Percentiles rank a stretch among this genome's conserved stretches.
These are phyloP conservation scores for Candida tammaniensis DNA, from an alignment of 805 yeast genomes.

Conservation along the genomic window DNA sequence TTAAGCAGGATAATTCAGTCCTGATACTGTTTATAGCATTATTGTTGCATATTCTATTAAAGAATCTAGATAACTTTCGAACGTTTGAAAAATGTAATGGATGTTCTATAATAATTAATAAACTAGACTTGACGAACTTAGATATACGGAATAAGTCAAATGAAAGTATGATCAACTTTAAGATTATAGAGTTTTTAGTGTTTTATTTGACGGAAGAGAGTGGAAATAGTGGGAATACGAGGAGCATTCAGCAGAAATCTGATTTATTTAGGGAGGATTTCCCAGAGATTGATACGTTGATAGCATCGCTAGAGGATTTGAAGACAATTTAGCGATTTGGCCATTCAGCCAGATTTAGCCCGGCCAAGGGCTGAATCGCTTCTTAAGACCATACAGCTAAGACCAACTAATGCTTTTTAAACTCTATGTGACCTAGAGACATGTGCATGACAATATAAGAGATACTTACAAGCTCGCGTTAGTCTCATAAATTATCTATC, in stretches of 20 bases:
- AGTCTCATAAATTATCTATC: no score
- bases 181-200: slow-evolving; percentile 65
- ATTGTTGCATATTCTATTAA: slow-evolving; percentile 55
- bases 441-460: no score
- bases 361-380: no score
- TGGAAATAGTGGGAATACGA: slow-evolving; percentile 4
- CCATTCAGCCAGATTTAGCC: no score
- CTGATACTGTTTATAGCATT: slow-evolving; percentile 46
- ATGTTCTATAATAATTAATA: slow-evolving; percentile 47
- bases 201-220: slow-evolving; percentile 66
- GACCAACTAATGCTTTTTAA: no score
- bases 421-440: no score
- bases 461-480: no score
- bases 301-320: slow-evolving; percentile 34
- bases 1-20: slow-evolving; percentile 18
- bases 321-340: no score
- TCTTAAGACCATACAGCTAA: no score
- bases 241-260: slow-evolving; percentile 29
- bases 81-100: slow-evolving; percentile 58
- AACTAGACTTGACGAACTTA: no score
- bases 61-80: slow-evolving; percentile 55
- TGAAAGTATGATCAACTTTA: no score
- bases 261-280: slow-evolving; percentile 34
- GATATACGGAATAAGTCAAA: no score
- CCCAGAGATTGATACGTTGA: slow-evolving; percentile 38